Conservation (phyloP, 768 basidiomycete species). For the Dentipellis fragilis region DNA sequence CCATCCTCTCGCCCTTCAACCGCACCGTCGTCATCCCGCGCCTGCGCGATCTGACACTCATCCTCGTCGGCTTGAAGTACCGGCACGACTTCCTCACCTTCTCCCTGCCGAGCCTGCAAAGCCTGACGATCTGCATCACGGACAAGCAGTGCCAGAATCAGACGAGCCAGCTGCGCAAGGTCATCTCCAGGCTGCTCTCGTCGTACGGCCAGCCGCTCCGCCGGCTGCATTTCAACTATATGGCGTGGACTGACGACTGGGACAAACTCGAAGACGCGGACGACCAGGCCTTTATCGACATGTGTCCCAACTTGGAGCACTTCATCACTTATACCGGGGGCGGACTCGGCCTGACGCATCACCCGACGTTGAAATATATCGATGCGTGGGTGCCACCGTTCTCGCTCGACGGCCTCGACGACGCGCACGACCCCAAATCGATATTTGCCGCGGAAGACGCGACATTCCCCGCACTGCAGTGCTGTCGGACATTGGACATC, state of each 20-base stretch:
- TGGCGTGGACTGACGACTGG: background rate
- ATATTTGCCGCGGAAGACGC: background rate
- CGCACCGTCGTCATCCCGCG: background rate
- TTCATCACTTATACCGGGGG: background rate
- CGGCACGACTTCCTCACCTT: background rate
- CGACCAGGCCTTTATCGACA: background rate
- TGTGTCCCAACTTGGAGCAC: background rate
- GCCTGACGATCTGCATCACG: background rate
- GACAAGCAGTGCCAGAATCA: background rate
- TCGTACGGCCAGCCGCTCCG: background rate
- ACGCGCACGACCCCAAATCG: background rate
- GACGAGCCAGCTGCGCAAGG: background rate
- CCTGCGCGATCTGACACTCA: background rate
- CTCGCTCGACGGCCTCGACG: background rate
- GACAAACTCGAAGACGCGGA: background rate
- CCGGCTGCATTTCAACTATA: background rate
- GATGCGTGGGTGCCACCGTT: background rate
- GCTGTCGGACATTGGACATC: background rate
- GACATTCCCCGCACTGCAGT: background rate
- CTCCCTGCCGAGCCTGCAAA: background rate
- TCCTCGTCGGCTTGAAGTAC: background rate
- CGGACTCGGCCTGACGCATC: background rate
- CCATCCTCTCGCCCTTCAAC: background rate
- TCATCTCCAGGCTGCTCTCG: background rate
- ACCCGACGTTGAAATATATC: background rate